Conservation (phyloP, 164 flowering plant genomes). For the Kingdonia uniflora region DNA sequence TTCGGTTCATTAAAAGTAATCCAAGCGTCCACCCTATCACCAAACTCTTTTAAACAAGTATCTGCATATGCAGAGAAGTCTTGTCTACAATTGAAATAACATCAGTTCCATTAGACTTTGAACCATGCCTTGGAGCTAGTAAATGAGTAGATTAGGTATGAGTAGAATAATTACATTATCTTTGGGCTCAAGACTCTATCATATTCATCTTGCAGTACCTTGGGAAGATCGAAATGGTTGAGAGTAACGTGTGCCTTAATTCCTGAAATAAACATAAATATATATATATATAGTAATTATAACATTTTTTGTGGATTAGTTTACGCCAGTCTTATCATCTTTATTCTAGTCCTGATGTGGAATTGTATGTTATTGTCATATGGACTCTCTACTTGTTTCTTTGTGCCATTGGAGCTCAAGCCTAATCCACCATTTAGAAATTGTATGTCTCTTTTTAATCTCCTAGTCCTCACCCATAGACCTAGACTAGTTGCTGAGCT, state of each 20-base stretch:
- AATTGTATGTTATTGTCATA: too few relatives aligned
- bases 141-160: not conserved
- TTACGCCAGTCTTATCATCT: too few relatives aligned
- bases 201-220: slow-evolving; percentile 19
- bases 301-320: too few relatives aligned
- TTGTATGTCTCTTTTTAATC: too few relatives aligned
- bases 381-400: too few relatives aligned
- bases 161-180: slow-evolving; percentile 10
- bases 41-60: slow-evolving; percentile 14
- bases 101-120: not conserved
- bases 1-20: slow-evolving; percentile 15
- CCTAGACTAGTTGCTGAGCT: too few relatives aligned
- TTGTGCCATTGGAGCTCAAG: too few relatives aligned
- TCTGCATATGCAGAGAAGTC: slow-evolving; percentile 13
- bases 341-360: too few relatives aligned
- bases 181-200: slow-evolving; percentile 16
- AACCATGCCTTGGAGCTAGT: not conserved
- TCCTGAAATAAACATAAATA: slow-evolving; percentile 8
- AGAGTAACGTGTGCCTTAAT: slow-evolving; percentile 18
- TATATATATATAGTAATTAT: not conserved
- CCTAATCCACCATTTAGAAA: too few relatives aligned
- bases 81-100: slow-evolving; percentile 5
- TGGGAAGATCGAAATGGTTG: slow-evolving; percentile 16
- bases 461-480: too few relatives aligned
- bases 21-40: slow-evolving; percentile 14